phyloP scores from a whole-genome alignment of 768 basidiomycete genomes.

The Gymnopilus junonius region DNA sequence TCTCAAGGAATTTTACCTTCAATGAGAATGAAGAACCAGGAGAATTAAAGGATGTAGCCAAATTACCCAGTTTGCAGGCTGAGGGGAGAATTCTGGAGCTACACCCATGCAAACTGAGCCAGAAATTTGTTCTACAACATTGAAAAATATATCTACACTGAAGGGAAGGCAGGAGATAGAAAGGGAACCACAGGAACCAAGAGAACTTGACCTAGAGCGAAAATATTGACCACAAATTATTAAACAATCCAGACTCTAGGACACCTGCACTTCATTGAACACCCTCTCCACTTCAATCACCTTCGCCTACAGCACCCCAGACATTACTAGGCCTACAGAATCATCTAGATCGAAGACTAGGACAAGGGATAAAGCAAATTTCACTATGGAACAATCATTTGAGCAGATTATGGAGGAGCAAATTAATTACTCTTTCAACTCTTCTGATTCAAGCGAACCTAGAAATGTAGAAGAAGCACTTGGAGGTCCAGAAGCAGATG shows the following conservation, averaged over 20 bases:
- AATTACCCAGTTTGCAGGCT: not conserved
- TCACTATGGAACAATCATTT: not conserved
- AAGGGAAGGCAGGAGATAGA: not conserved
- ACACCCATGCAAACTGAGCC: conserved; percentile 4
- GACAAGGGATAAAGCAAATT: not conserved
- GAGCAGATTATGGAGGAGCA: not conserved
- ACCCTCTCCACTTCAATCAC: not conserved
- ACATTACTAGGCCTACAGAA: not conserved
- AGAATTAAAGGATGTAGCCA: conserved; percentile 1
- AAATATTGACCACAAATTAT: conserved; percentile 7
- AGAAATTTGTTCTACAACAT: not conserved
- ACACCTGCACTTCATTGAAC: not conserved
- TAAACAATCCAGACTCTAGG: conserved; percentile 9
- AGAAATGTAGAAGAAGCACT: conserved; percentile 9
- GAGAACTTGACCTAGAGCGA: not conserved
- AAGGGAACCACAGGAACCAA: not conserved
- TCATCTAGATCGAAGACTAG: not conserved
- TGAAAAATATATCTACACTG: not conserved
- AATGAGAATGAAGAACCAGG: conserved; percentile 9
- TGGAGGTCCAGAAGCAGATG: not conserved
- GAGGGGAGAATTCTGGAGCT: conserved; percentile 1
- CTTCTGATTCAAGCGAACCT: not conserved
- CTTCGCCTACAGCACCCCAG: not conserved
- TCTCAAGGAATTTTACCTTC: too few relatives aligned
- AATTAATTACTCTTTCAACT: not conserved